Percentiles rank a stretch among this genome's conserved stretches.
Evolutionary conservation across 2,329 filamentous ascomycete species (phyloP).

Genomic region (Cytospora leucostoma): DNA sequence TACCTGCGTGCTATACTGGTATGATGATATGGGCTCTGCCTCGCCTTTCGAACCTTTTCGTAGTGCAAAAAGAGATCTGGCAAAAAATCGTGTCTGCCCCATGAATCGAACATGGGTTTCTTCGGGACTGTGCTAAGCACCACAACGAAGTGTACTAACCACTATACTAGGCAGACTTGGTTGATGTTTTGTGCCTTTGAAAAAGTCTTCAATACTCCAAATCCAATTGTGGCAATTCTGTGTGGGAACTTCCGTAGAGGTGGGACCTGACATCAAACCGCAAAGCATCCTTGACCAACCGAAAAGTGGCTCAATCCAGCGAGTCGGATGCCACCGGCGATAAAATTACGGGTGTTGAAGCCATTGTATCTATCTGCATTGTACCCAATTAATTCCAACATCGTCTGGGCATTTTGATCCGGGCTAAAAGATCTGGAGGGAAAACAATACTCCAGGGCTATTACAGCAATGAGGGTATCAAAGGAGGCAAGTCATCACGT

Average conservation of each 20-base stretch:
- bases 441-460: too few relatives aligned
- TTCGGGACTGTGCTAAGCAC: slow-evolving; percentile 6
- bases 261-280: background rate
- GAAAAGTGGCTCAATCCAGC: background rate
- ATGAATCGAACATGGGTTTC: slow-evolving; percentile 25
- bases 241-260: background rate
- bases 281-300: background rate
- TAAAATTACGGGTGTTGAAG: too few relatives aligned
- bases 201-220: background rate
- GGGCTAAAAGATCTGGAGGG: too few relatives aligned
- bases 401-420: too few relatives aligned
- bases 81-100: slow-evolving; percentile 10
- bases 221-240: background rate
- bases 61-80: background rate
- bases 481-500: too few relatives aligned
- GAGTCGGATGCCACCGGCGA: background rate
- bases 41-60: too few relatives aligned
- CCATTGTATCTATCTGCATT: too few relatives aligned
- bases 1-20: too few relatives aligned
- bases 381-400: too few relatives aligned
- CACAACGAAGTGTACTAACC: slow-evolving; percentile 24
- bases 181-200: background rate
- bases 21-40: too few relatives aligned
- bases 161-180: slow-evolving; percentile 22
- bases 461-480: too few relatives aligned